phyloP scores from a whole-genome alignment of 139 green algal genomes.

The Chlorella sorokiniana region DNA sequence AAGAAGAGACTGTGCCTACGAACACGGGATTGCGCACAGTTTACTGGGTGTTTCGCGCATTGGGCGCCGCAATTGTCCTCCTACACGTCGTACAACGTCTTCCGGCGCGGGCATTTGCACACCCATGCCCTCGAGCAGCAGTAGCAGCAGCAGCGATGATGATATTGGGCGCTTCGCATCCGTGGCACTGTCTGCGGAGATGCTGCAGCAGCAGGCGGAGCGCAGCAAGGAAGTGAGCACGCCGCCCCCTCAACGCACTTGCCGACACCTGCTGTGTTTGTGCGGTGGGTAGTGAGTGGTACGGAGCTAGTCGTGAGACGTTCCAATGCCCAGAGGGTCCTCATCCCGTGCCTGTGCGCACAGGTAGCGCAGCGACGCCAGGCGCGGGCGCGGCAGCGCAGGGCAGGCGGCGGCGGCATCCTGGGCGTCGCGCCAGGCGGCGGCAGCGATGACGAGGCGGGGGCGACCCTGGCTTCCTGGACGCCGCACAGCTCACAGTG shows the following conservation, averaged over 20 bases:
- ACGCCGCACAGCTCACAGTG: constrained; percentile 27
- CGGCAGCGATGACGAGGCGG: not conserved
- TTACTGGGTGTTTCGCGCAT: too few relatives aligned
- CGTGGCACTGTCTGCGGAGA: constrained; percentile 12
- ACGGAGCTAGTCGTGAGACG: too few relatives aligned
- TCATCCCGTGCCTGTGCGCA: not conserved
- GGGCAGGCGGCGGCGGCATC: constrained; percentile 18
- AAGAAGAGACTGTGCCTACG: too few relatives aligned
- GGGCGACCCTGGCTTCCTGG: not conserved
- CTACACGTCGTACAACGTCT: too few relatives aligned
- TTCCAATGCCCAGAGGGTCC: too few relatives aligned
- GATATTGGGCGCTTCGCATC: not conserved
- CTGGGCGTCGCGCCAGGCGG: not conserved
- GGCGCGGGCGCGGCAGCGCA: constrained; percentile 14
- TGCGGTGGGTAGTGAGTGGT: too few relatives aligned
- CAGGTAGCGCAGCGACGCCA: constrained; percentile 2
- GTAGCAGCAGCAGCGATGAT: not conserved
- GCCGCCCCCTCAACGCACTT: not conserved
- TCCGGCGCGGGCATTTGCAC: too few relatives aligned
- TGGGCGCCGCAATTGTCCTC: too few relatives aligned
- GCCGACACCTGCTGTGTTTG: not conserved
- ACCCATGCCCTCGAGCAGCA: not conserved
- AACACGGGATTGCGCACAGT: too few relatives aligned
- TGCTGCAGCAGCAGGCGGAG: not conserved
- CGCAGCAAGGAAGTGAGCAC: not conserved